Conservation (phyloP, 225 moss, liverwort and hornwort genomes). For the Pseudoscleropodium purum region DNA sequence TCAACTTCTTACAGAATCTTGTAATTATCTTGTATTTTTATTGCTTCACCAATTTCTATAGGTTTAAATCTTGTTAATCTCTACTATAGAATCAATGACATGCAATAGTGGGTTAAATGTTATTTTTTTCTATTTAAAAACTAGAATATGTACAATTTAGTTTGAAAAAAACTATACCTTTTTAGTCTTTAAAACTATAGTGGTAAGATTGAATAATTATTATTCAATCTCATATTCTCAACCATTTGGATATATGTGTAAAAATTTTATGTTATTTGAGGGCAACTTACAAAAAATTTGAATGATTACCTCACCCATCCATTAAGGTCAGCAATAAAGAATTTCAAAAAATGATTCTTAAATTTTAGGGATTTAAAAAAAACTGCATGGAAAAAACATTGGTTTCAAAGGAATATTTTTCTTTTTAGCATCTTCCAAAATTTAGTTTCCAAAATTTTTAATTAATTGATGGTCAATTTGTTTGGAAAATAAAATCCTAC, state of each 20-base stretch:
- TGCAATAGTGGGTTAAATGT: accelerated
- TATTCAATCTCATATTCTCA: neutral
- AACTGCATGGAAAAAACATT: accelerated
- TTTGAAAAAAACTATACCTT: neutral
- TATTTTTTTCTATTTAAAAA: neutral
- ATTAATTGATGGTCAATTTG: neutral
- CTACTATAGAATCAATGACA: neutral
- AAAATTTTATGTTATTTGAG: neutral
- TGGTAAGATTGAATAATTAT: accelerated
- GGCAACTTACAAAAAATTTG: neutral
- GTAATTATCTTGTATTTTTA: neutral
- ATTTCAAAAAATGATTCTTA: neutral
- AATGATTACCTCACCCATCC: neutral
- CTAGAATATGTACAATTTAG: neutral
- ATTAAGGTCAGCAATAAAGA: accelerated
- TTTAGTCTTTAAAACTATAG: too few species aligned
- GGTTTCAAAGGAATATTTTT: neutral
- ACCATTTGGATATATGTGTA: neutral
- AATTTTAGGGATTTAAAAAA: neutral
- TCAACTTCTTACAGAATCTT: neutral
- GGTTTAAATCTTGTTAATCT: neutral
- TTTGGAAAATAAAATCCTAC: neutral
- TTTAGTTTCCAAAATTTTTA: too few species aligned
- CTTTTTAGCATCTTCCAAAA: neutral
- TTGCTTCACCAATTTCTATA: neutral